Conservation (phyloP, 306 rosid species). For the Quillaja saponaria region DNA sequence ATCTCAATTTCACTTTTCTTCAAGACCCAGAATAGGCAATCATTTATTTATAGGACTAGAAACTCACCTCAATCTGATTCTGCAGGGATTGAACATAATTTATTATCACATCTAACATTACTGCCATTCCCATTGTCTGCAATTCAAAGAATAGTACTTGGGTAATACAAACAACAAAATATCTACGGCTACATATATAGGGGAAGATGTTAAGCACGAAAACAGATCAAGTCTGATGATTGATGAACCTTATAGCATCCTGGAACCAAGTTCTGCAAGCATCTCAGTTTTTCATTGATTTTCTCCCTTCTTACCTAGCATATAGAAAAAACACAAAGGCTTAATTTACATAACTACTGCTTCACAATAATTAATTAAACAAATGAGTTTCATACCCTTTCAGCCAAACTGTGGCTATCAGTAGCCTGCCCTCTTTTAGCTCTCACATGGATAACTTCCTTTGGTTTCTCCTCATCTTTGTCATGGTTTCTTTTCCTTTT, state of each 20-base stretch:
- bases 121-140: constrained; percentile 79
- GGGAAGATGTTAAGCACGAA: constrained; percentile 16
- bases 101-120: constrained; percentile 70
- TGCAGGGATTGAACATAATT: constrained; percentile 65
- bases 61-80: constrained; percentile 60
- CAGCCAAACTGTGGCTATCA: too few relatives aligned
- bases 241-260: constrained; percentile 64
- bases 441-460: constrained; percentile 62
- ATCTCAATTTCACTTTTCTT: background rate
- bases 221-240: constrained; percentile 14
- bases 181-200: background rate
- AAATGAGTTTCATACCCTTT: too few relatives aligned
- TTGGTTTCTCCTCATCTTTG: constrained; percentile 38
- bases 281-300: constrained; percentile 58
- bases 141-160: too few relatives aligned
- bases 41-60: background rate
- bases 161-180: background rate
- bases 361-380: background rate
- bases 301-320: constrained; percentile 61
- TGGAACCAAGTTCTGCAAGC: constrained; percentile 59
- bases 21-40: background rate
- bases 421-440: constrained; percentile 76
- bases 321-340: constrained; percentile 13
- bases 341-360: background rate
- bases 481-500: constrained; percentile 54